Base-by-base conservation (phyloP, 176 grass and related monocot genomes). In the Rhynchospora tenuis region DNA sequence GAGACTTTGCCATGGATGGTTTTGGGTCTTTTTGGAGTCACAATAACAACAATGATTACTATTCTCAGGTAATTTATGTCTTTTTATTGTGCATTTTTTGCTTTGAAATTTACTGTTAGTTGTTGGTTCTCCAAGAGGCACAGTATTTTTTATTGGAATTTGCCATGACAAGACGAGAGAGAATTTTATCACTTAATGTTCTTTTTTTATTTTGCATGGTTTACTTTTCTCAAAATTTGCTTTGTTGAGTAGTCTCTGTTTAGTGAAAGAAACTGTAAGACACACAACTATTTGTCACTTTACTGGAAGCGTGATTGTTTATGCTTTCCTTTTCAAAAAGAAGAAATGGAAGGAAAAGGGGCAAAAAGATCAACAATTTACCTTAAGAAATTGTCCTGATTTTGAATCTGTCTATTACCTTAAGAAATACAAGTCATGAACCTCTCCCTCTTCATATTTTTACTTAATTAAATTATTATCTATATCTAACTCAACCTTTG, bases 71-170 rank as follows among this genome's bases (percentile, higher is more conserved):
- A 59, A 7, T 46, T 38, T 7, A 26, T 10, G 3, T 63, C 16
- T 43, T 56, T 11, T 38, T 16, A 23, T n/a, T 46, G 17, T 46
- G 65, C 47, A 51, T 10, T 33, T 10, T 54, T 73, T 31, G n/a
- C 17, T 84, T 31, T 28, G 11, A 54, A 1, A 2, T 9, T 17
- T 65, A 14, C 65, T 20, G 47, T 78, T 52, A 43, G 86, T 91
- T 85, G 86, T 83, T 44, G 44, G 84, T 93, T 93, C 87, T 88
- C 83, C 86, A 82, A 71, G 85, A 75, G 45, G 44, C 79, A 88
- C 48, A 81, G 16, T 81, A 47, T 78, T 60, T 26, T 65, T 81
- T 86, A 11, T 57, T 12, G 14, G 59, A 89, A 83, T 89, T 88
- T 82, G 45, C 62, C 79, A 71, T 77, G 31, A 65, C 73, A 56